Base-by-base conservation (phyloP, 1,284 basidiomycete genomes). In the Entoloma clypeatum region DNA sequence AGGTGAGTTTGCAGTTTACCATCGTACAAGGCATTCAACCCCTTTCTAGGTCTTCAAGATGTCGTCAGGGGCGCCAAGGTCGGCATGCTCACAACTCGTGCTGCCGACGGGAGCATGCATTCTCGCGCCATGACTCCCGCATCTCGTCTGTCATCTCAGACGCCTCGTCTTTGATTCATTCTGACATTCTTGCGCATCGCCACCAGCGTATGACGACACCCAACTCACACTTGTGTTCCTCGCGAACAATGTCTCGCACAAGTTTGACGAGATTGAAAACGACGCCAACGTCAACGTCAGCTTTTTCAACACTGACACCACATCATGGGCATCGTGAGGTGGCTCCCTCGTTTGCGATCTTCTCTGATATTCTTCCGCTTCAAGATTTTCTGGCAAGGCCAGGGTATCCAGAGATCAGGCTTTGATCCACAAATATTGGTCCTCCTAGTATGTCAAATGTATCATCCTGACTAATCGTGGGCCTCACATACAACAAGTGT, bases 121-220 rank as follows among this genome's bases (percentile, higher is more conserved):
- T 81, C 88, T 6, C 75, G 92, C 37, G 84, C 86, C 25, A 95
- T 92, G 91, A 72, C 74, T n/a, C 83, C 86, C 13, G 68, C 75
- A 5, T 67, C 72, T 36, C 77, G 84, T 87, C 58, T 46, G 78
- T 66, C 9, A 26, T 24, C n/a, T 29, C n/a, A n/a, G n/a, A n/a
- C n/a, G n/a, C 36, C 14, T 21, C 18, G 13, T 28, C 23, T 37
- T 41, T 25, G 19, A 23, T 39, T 25, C 28, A 19, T 42, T 23
- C 17, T 16, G n/a, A 26, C 24, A n/a, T 26, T 7, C 35, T 37
- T 23, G 41, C 13, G 18, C 11, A 17, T 18, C n/a, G 10, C 38
- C 8, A 40, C 3, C 44, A 84, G 81, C 71, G 3, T 57, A 64
- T 40, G 55, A 53, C 9, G 66, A 71, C 8, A 69, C 65, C 14